phyloP scores from a whole-genome alignment of 306 rosid genomes.

The Gillenia trifoliata region DNA sequence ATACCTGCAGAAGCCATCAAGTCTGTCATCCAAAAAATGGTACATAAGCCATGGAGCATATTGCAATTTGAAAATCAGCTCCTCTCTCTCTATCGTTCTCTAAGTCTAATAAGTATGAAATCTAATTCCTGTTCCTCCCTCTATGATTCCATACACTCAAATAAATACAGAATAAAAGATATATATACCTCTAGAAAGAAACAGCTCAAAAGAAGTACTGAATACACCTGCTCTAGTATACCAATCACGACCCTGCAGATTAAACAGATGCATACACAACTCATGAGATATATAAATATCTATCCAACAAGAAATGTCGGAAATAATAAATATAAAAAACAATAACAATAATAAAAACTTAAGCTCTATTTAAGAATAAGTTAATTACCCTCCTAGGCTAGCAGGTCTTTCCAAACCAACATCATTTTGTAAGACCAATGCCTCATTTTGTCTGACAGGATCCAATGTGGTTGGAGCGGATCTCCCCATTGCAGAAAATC shows the following conservation, averaged over 20 bases:
- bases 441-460: slow-evolving; percentile 36
- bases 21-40: slow-evolving; percentile 11
- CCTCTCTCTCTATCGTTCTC: background rate
- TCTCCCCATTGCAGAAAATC: slow-evolving; percentile 78
- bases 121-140: background rate
- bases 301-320: background rate
- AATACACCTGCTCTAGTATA: slow-evolving; percentile 74
- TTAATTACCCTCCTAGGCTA: slow-evolving; percentile 76
- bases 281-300: background rate
- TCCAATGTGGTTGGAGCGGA: slow-evolving; percentile 39
- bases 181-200: slow-evolving; percentile 81
- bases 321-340: background rate
- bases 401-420: slow-evolving; percentile 39
- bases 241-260: slow-evolving; percentile 70
- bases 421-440: slow-evolving; percentile 27
- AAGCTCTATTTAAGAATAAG: slow-evolving; percentile 7
- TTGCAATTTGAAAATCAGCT: background rate
- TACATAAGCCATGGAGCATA: background rate
- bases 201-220: slow-evolving; percentile 59
- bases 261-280: background rate
- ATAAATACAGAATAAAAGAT: background rate
- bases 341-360: background rate
- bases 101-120: background rate
- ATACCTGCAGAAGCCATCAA: slow-evolving; percentile 51
- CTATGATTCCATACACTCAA: background rate